Conservation (phyloP, 1,139 yeast species). For the Hanseniaspora gamundiae region DNA sequence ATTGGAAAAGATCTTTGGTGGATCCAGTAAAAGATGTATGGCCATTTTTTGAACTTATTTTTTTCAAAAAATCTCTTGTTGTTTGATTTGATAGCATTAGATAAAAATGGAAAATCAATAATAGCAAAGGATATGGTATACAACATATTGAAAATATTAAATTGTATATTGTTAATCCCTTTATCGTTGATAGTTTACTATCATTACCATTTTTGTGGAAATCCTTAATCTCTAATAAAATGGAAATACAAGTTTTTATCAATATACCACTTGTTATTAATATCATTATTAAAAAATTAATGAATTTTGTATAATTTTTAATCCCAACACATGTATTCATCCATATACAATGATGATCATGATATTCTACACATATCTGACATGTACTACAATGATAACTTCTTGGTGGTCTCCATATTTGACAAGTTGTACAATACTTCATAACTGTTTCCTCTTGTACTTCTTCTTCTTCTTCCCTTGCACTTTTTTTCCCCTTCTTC, state of each 20-base stretch:
- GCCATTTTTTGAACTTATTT: conserved; percentile 9
- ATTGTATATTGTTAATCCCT: conserved; percentile 28
- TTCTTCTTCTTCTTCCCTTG: conserved; percentile 42
- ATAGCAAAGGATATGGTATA: conserved; percentile 40
- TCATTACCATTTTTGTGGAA: neutral
- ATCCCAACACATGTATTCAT: conserved; percentile 78
- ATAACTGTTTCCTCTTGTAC: conserved; percentile 20
- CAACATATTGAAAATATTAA: conserved; percentile 33
- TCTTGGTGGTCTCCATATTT: conserved; percentile 59
- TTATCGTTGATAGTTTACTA: neutral
- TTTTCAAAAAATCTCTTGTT: conserved; percentile 51
- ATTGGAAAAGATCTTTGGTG: neutral
- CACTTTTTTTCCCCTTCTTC: conserved; percentile 30
- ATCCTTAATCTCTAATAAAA: neutral
- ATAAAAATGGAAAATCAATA: conserved; percentile 41
- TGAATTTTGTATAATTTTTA: conserved; percentile 55
- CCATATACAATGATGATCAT: conserved; percentile 96
- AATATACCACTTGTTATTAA: neutral
- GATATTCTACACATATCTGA: conserved; percentile 43
- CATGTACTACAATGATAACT: conserved; percentile 61
- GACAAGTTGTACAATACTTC: conserved; percentile 49
- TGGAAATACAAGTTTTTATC: neutral
- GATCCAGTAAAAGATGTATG: neutral
- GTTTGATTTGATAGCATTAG: conserved; percentile 50
- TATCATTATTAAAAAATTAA: conserved; percentile 45